Conservation (phyloP, 129 eudicot genomes). For the Flaveria bidentis region DNA sequence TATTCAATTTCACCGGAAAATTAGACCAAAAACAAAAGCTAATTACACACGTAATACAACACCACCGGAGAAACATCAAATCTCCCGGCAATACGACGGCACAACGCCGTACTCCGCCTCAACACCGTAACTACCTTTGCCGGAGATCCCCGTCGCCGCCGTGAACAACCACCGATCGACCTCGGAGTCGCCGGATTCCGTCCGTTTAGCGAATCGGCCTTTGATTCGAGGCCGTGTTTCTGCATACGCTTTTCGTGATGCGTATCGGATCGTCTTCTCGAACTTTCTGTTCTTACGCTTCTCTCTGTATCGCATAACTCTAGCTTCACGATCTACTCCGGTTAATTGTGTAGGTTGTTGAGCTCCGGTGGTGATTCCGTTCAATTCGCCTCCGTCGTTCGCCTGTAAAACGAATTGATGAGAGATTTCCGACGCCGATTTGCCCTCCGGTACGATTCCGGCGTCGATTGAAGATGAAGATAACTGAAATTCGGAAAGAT, state of each 20-base stretch:
- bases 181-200: slow-evolving; percentile 41
- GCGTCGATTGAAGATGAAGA: slow-evolving; percentile 77
- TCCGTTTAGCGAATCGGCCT: slow-evolving; percentile 79
- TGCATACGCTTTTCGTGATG: slow-evolving; percentile 85
- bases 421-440: slow-evolving; percentile 65
- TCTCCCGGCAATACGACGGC: slow-evolving; percentile 49
- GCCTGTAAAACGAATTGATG: slow-evolving; percentile 41
- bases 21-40: slow-evolving; percentile 25
- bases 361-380: slow-evolving; percentile 19
- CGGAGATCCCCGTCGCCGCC: slow-evolving; percentile 20
- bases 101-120: slow-evolving; percentile 65
- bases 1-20: slow-evolving; percentile 25
- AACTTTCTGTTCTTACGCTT: slow-evolving; percentile 86
- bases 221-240: slow-evolving; percentile 83
- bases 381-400: slow-evolving; percentile 27
- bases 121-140: slow-evolving; percentile 18
- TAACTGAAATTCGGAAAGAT: slow-evolving; percentile 44
- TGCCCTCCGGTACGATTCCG: slow-evolving; percentile 81
- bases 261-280: slow-evolving; percentile 85
- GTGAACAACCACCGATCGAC: slow-evolving; percentile 48
- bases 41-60: slow-evolving; percentile 30
- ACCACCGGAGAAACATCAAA: slow-evolving; percentile 16
- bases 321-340: slow-evolving; percentile 71
- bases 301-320: slow-evolving; percentile 84
- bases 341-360: slow-evolving; percentile 33